Evolutionary conservation across 2,329 filamentous ascomycete genomes (phyloP).

Genomic region (Shiraia bambusicola): DNA sequence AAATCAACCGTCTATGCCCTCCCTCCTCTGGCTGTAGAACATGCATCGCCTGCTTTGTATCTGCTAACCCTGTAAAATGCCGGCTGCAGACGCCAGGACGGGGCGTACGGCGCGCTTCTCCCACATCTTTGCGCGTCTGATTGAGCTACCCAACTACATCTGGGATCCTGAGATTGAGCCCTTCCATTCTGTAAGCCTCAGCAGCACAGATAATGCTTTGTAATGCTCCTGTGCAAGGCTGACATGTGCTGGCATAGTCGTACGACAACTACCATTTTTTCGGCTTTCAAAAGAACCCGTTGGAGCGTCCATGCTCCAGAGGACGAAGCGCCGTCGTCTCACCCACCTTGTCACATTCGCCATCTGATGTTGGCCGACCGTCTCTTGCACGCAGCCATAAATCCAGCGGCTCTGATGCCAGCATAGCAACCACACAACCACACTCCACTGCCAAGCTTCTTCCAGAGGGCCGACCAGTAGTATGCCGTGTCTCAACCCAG

Average conservation of each 20-base stretch:
- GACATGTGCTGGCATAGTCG: slow-evolving; percentile 48
- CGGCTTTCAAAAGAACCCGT: slow-evolving; percentile 36
- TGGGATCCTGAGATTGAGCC: slow-evolving; percentile 47
- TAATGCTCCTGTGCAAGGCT: slow-evolving; percentile 8
- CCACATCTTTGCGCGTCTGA: slow-evolving; percentile 38
- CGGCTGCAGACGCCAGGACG: slow-evolving; percentile 9
- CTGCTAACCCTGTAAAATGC: slow-evolving; percentile 17
- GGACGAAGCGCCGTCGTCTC: slow-evolving; percentile 29
- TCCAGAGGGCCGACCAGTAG: slow-evolving; percentile 55
- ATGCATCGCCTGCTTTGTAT: slow-evolving; percentile 5
- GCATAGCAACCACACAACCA: slow-evolving; percentile 46
- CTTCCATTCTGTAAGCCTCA: slow-evolving; percentile 49
- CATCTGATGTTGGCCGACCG: slow-evolving; percentile 32
- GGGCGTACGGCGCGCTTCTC: slow-evolving; percentile 30
- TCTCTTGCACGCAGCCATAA: slow-evolving; percentile 29
- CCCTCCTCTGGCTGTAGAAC: slow-evolving; percentile 1
- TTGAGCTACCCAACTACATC: slow-evolving; percentile 43
- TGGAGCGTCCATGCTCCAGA: slow-evolving; percentile 25
- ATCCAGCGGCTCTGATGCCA: slow-evolving; percentile 41
- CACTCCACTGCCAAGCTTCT: slow-evolving; percentile 51
- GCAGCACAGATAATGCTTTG: neutral
- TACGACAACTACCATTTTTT: slow-evolving; percentile 82
- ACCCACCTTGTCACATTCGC: slow-evolving; percentile 29
- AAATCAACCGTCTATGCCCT: neutral
- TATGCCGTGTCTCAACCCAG: slow-evolving; percentile 82